Evolutionary conservation across 1,284 basidiomycete genomes (phyloP).

Genomic region (Inonotus hispidus): DNA sequence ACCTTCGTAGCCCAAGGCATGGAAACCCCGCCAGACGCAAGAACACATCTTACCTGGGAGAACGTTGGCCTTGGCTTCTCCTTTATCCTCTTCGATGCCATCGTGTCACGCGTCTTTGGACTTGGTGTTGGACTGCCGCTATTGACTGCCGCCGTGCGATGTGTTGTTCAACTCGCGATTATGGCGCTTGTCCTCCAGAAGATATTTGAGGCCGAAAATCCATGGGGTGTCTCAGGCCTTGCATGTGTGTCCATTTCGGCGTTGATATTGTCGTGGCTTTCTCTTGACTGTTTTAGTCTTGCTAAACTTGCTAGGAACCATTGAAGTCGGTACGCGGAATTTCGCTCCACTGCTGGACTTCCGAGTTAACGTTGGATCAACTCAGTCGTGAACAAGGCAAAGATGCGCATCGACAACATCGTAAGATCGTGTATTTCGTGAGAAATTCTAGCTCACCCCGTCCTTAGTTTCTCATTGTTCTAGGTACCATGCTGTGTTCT

Average conservation of each 20-base stretch:
- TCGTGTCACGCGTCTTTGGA: slow-evolving; percentile 56
- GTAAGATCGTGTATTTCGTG: slow-evolving; percentile 32
- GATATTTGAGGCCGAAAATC: slow-evolving; percentile 70
- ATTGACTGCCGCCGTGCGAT: slow-evolving; percentile 64
- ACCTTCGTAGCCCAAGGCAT: slow-evolving; percentile 2
- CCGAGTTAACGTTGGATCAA: not conserved
- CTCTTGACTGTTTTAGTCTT: slow-evolving; percentile 38
- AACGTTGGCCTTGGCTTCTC: slow-evolving; percentile 71
- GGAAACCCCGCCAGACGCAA: slow-evolving; percentile 17
- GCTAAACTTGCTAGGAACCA: slow-evolving; percentile 67
- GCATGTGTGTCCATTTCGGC: slow-evolving; percentile 43
- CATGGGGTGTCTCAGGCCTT: slow-evolving; percentile 70
- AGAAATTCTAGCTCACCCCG: not conserved
- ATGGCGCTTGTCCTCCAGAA: slow-evolving; percentile 66
- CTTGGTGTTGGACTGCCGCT: slow-evolving; percentile 68
- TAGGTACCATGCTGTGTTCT: slow-evolving; percentile 65
- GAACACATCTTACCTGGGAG: slow-evolving; percentile 47
- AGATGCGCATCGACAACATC: slow-evolving; percentile 70
- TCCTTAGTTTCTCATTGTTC: slow-evolving; percentile 60
- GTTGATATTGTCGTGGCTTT: not conserved
- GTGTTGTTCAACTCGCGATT: slow-evolving; percentile 69
- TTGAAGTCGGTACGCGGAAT: slow-evolving; percentile 49
- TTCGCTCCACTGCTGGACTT: not conserved
- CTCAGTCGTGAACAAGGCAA: slow-evolving; percentile 64
- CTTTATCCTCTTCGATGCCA: slow-evolving; percentile 64